Evolutionary conservation across 495 filamentous ascomycete genomes (phyloP), one percentile per base, ranked within the genome.

Genomic region (Aspergillus nidulans): DNA sequence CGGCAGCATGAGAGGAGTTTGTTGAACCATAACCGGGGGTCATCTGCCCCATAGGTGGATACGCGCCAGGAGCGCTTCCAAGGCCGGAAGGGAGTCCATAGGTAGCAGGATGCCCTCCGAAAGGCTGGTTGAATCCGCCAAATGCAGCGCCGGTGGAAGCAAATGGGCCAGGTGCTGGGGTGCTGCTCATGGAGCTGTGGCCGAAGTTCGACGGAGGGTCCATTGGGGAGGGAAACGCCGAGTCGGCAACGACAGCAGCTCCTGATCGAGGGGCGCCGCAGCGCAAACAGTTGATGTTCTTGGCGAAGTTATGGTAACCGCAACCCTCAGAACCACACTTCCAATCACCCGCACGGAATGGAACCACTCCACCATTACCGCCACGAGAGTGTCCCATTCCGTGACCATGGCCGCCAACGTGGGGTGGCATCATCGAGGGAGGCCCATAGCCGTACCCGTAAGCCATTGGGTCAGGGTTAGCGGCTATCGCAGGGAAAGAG

Each of bases 291-390:
- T 89, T 94, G 58, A 97, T 92, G 66, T 98, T 98, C 81, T 98
- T 98, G 41, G 94, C 94, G 65, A 98, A 98, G 71, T 98, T 98
- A 73, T 98, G 94, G 63, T 98, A 98, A 28, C 89, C 90, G 68
- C 94, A 98, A n/a, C 91, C 91, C 64, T 97, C 92, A 34, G 91
- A 92, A 42, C 94, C 94, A 69, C 94, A 98, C 67, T 96, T 97
- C 94, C 94, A 98, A 68, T 98, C 94, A 60, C 94, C 94, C 40
- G 94, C 94, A 57, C 94, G 87, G 85, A 97, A 98, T 19, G 94
- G 94, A 52, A 97, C 92, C 53, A 92, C 87, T 47, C 92, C 92
- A 52, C 87, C 86, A 49, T 87, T 85, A 49, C 88, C 88, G 49
- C 83, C 88, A 42, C 81, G 77, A 32, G 77, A 75, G 69, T 91